Evolutionary conservation across 495 filamentous ascomycete genomes (phyloP), one percentile per base, ranked within the genome.

Genomic region (Xylaria venustula): DNA sequence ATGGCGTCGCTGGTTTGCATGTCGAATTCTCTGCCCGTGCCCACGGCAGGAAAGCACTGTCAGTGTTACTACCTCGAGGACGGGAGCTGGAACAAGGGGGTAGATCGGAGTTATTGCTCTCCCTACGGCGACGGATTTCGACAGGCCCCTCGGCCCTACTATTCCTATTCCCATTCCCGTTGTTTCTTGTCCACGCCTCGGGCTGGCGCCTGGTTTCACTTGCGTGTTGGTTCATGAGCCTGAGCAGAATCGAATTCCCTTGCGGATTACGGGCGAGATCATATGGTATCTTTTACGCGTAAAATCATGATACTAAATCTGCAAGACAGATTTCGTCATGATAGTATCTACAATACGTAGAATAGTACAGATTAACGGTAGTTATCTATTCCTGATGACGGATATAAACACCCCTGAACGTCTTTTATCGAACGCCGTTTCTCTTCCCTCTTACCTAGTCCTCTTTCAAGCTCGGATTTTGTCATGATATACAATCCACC

Each of bases 21-120:
- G 2, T 54, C 34, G 62, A 64, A 22, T 64, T 26, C 49, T 64
- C 1, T 40, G 62, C 41, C 23, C 56, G 2, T 64, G 62, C 56
- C 44, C 41, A 14, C 11, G n/a, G 6, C 28, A 37, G 15, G 54
- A 64, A 1, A 64, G 62, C 56, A 53, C 51, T 28, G 26, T 64
- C 28, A 26, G 47, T 41, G 34, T 64, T 5, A 44, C 23, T 15
- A 26, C 19, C 42, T 25, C 60, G 7, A 64, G 55, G 28, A 12
- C 54, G 26, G 55, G 61, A 17, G 48, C 37, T 5, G 20, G 23
- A 3, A 54, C 48, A 1, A 59, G 61, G 14, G 54, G 54, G 5
- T 26, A 58, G 47, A 4, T 37, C 45, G 44, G 50, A 22, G 61
- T 63, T 3, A 15, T 63, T 28, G 61, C 61, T 7, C 45, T 58